Conservation (phyloP, 371 early-diverging fungal genomes). For the Funneliformis caledonium region DNA sequence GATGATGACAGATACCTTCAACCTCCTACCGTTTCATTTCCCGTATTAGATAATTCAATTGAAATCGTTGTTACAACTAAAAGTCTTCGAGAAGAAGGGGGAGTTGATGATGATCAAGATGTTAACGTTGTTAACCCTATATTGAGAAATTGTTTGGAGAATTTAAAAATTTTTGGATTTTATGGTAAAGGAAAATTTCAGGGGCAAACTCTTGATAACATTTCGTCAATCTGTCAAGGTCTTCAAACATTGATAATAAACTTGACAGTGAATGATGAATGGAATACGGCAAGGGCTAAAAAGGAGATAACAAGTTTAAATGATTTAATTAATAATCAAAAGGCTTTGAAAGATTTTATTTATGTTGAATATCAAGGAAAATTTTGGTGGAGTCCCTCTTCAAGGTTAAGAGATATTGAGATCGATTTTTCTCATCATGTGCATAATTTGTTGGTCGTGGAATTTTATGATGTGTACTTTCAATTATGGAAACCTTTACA, state of each 20-base stretch:
- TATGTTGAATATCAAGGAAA: slow-evolving; percentile 18
- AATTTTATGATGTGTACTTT: slow-evolving; percentile 22
- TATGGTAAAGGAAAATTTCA: neutral
- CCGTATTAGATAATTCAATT: neutral
- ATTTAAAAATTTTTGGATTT: slow-evolving; percentile 19
- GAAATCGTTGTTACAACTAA: neutral
- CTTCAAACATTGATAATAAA: neutral
- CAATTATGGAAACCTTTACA: slow-evolving; percentile 15
- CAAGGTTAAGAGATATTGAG: slow-evolving; percentile 17
- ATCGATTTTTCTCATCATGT: slow-evolving; percentile 6
- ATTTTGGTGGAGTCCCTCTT: slow-evolving; percentile 5
- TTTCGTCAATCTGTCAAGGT: neutral
- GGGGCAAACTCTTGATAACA: neutral
- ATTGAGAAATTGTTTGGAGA: neutral
- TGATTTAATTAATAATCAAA: slow-evolving; percentile 19
- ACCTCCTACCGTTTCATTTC: neutral
- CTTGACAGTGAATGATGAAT: slow-evolving; percentile 11
- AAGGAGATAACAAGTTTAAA: neutral
- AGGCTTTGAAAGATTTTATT: slow-evolving; percentile 6
- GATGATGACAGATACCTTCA: neutral
- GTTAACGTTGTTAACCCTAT: neutral
- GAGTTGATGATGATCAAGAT: neutral
- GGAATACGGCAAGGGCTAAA: neutral
- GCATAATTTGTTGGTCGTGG: neutral
- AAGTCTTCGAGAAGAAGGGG: neutral